Evolutionary conservation across 176 grass and related monocot genomes (phyloP).

Genomic region (Dactylis glomerata): DNA sequence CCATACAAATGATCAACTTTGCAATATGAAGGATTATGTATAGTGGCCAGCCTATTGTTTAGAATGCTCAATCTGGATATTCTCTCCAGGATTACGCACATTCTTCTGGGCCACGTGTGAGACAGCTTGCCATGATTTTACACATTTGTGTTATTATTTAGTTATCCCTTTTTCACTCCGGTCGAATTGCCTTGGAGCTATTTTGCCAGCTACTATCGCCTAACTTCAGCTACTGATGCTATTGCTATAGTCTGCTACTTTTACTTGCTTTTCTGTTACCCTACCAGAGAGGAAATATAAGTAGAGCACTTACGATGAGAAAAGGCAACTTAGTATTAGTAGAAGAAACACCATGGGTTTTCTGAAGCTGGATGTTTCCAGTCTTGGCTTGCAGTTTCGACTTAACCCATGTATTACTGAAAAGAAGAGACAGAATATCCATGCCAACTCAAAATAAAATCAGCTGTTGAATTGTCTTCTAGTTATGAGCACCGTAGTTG

Average conservation of each 20-base stretch:
- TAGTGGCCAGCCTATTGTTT: slow-evolving; percentile 16
- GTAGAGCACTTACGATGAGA: neutral
- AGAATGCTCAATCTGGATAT: slow-evolving; percentile 48
- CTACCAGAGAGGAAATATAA: no score
- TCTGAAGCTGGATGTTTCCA: no score
- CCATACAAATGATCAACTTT: no score
- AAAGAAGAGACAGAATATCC: neutral
- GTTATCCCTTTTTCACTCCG: neutral
- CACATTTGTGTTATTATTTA: neutral
- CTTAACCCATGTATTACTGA: neutral
- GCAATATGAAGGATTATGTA: neutral
- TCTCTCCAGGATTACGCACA: slow-evolving; percentile 49
- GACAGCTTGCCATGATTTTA: neutral
- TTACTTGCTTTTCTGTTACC: neutral
- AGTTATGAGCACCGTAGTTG: neutral
- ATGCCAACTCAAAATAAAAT: neutral
- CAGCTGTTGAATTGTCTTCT: neutral
- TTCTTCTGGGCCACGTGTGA: slow-evolving; percentile 43
- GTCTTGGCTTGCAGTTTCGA: neutral
- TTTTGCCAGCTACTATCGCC: neutral
- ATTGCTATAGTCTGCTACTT: neutral
- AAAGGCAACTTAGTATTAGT: neutral
- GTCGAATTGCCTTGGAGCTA: neutral
- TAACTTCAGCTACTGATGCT: neutral
- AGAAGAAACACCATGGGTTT: neutral